These are phyloP conservation scores for Rhamnella rubrinervis DNA, from an alignment of 331 rosid species.

Conservation along the genomic window DNA sequence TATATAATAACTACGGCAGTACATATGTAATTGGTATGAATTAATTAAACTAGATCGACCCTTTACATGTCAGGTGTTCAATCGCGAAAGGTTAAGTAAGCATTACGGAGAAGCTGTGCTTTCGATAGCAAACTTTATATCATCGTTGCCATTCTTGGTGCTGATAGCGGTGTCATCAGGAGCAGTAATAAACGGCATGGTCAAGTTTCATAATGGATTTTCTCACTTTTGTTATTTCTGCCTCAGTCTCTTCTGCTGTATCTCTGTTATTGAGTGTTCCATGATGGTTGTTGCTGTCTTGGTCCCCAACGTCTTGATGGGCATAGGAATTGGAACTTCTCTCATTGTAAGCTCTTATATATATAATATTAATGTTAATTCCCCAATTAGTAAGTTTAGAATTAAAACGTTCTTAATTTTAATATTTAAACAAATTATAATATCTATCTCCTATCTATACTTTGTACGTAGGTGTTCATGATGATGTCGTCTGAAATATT, in stretches of 20 bases:
- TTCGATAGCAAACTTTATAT: background rate
- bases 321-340: constrained; percentile 4
- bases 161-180: background rate
- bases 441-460: too few relatives aligned
- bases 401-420: background rate
- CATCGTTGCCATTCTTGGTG: constrained; percentile 16
- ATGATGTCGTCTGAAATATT: constrained; percentile 18
- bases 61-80: background rate
- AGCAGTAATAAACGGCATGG: constrained; percentile 1
- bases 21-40: too few relatives aligned
- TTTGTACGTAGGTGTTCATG: constrained; percentile 7
- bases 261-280: background rate
- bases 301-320: constrained; percentile 15
- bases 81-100: background rate
- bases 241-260: constrained; percentile 5
- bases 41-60: too few relatives aligned
- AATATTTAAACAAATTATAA: too few relatives aligned
- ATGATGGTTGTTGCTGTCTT: constrained; percentile 10
- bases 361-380: background rate
- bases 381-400: background rate
- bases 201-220: background rate
- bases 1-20: background rate
- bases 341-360: background rate
- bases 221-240: constrained; percentile 10
- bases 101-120: background rate